Evolutionary conservation across 345 rosid genomes (phyloP).

Genomic region (Brassica rapa): DNA sequence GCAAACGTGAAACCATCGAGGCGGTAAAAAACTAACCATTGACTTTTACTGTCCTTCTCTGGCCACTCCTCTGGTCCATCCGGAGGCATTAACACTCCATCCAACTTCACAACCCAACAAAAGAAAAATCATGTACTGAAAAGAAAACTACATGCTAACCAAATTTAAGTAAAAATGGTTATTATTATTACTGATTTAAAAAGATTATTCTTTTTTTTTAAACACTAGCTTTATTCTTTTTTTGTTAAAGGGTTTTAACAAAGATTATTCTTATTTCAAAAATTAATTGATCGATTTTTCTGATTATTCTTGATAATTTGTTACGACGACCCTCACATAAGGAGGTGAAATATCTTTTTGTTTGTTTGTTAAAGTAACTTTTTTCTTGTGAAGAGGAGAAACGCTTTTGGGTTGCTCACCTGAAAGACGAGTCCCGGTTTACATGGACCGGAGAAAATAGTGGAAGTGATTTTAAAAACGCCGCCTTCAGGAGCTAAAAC

Average conservation of each 20-base stretch:
- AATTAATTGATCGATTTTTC: neutral
- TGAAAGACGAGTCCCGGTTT: conserved; percentile 76
- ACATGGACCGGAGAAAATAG: conserved; percentile 93
- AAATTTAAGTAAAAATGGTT: neutral
- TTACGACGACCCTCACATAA: neutral
- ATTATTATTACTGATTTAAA: neutral
- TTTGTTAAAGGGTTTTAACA: no score
- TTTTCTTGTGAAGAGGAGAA: neutral
- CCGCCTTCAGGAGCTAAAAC: conserved; percentile 69
- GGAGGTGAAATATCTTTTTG: neutral
- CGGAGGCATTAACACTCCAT: conserved; percentile 83
- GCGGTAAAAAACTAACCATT: conserved; percentile 92
- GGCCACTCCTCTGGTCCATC: conserved; percentile 96
- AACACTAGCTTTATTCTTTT: neutral
- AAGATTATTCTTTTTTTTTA: neutral
- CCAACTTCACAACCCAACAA: conserved; percentile 48
- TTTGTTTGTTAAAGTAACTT: neutral
- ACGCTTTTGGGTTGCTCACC: conserved; percentile 39
- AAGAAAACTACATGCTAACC: neutral
- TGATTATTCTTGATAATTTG: conserved; percentile 1
- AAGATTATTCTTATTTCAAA: neutral
- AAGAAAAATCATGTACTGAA: neutral
- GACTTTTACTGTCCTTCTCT: conserved; percentile 61
- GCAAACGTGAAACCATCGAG: conserved; percentile 64
- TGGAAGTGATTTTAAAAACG: conserved; percentile 73